Evolutionary conservation across 768 basidiomycete genomes (phyloP), one percentile per base, ranked within the genome.

Genomic region (Suillus cothurnatus): DNA sequence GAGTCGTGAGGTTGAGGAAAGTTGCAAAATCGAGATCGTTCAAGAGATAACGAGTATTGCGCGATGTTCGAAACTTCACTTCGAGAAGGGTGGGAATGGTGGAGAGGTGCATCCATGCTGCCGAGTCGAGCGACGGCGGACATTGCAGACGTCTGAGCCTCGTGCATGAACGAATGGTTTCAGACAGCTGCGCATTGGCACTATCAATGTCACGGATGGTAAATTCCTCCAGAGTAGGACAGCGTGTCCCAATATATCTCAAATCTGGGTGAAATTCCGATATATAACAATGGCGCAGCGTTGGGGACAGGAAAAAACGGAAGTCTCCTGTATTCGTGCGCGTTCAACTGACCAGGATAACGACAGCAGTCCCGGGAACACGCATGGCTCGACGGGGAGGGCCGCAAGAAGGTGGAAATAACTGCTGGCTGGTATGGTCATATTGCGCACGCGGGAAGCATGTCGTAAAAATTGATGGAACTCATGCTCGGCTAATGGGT

Each of bases 61-160:
- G 26, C 19, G 28, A 11, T 53, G 28, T 4, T 28, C 2, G 2
- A 31, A 53, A 19, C 28, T 19, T 53, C 19, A 41, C 28, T 28
- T 21, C 3, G 6, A 59, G 26, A 41, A 59, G 58, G 19, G 58
- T 21, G 26, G 38, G 58, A 19, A 41, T 6, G 19, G 39, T 21
- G 19, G 58, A 59, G 39, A 59, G 58, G 58, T 59, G 39, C 26
- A 28, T 59, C 58, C 58, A 59, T 59, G 39, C 28, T 14, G 26
- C 26, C 6, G 26, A 59, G 11, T 59, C 58, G 19, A 59, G 38
- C 12, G 19, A 26, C 12, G 11, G 12, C 19, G 38, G 17, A 59
- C 58, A 59, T 31, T 4, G 26, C 28, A 59, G 26, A 21, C 12
- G 19, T 21, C 17, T 19, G 11, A 59, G 58, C 19, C 12, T 19